Conservation (phyloP, 768 basidiomycete genomes). For the Thelephora ganbajun region DNA sequence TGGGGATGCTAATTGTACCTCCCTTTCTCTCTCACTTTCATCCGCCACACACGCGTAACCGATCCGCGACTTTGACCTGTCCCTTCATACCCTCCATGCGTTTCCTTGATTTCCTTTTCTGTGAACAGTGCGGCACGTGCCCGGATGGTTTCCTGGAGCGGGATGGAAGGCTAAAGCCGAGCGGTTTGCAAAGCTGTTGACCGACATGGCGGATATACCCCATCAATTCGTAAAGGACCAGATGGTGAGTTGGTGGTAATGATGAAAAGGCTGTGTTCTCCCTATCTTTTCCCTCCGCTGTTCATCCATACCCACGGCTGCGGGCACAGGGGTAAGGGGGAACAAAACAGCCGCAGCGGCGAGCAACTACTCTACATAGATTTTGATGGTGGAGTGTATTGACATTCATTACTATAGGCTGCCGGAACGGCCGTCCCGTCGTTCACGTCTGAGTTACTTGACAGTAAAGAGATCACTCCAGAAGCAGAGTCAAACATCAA, state of each 20-base stretch:
- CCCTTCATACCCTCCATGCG: no score
- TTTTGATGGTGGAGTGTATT: neutral
- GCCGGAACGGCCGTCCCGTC: constrained; percentile 44
- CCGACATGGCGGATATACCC: constrained; percentile 18
- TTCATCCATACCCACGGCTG: neutral
- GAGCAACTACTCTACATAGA: neutral
- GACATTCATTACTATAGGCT: constrained; percentile 22
- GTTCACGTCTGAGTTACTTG: constrained; percentile 43
- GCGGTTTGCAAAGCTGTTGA: constrained; percentile 8
- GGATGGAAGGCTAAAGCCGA: constrained; percentile 17
- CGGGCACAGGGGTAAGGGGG: neutral
- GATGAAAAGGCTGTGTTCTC: neutral
- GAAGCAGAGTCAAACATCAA: constrained; percentile 53
- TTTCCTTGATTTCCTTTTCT: neutral
- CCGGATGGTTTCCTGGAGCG: constrained; percentile 27
- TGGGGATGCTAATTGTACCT: neutral
- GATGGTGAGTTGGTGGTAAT: constrained; percentile 16
- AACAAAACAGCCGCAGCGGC: neutral
- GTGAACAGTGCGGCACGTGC: constrained; percentile 20
- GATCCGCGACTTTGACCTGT: no score
- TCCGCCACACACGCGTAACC: no score
- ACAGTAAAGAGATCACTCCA: constrained; percentile 30
- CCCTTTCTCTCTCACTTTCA: neutral
- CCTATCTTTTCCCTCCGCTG: neutral
- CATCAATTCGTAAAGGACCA: constrained; percentile 17